Conservation (phyloP, 495 filamentous ascomycete species). For the Aspergillus baeticus region DNA sequence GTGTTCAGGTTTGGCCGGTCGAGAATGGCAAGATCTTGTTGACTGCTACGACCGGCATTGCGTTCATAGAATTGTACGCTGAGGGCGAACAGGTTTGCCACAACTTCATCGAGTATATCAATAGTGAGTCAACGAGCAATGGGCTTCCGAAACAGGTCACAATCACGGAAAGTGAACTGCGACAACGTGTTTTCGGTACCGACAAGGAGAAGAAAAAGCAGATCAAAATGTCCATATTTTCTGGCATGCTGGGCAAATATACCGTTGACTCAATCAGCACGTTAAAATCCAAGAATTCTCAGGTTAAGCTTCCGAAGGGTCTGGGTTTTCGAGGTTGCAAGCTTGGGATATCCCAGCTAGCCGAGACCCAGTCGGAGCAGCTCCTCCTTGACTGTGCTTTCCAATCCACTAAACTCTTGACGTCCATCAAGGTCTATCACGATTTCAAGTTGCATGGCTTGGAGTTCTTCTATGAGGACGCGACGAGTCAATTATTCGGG, state of each 20-base stretch:
- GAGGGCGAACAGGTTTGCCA: slow-evolving; percentile 75
- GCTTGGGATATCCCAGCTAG: slow-evolving; percentile 70
- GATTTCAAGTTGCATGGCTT: slow-evolving; percentile 78
- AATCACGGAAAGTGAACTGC: slow-evolving; percentile 73
- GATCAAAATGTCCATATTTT: slow-evolving; percentile 70
- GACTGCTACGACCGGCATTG: slow-evolving; percentile 77
- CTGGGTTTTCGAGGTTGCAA: slow-evolving; percentile 75
- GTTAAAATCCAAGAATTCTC: slow-evolving; percentile 66
- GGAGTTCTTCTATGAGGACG: slow-evolving; percentile 92
- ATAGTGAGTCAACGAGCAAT: slow-evolving; percentile 56
- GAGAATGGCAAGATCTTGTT: slow-evolving; percentile 77
- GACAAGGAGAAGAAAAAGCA: slow-evolving; percentile 69
- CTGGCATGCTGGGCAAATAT: slow-evolving; percentile 67
- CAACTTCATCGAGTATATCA: slow-evolving; percentile 74
- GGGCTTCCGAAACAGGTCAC: slow-evolving; percentile 66
- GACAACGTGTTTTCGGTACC: slow-evolving; percentile 58
- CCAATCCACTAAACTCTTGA: slow-evolving; percentile 70
- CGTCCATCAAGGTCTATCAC: slow-evolving; percentile 73
- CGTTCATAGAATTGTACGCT: slow-evolving; percentile 76
- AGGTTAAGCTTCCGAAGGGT: slow-evolving; percentile 73
- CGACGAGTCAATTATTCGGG: slow-evolving; percentile 84
- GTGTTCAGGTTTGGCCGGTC: slow-evolving; percentile 83
- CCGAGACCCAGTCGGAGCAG: slow-evolving; percentile 70
- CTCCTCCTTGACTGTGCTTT: slow-evolving; percentile 70
- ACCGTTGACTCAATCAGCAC: slow-evolving; percentile 70